These are phyloP conservation scores for Microthlaspi erraticum DNA, from an alignment of 345 rosid genomes.

Conservation along the genomic window DNA sequence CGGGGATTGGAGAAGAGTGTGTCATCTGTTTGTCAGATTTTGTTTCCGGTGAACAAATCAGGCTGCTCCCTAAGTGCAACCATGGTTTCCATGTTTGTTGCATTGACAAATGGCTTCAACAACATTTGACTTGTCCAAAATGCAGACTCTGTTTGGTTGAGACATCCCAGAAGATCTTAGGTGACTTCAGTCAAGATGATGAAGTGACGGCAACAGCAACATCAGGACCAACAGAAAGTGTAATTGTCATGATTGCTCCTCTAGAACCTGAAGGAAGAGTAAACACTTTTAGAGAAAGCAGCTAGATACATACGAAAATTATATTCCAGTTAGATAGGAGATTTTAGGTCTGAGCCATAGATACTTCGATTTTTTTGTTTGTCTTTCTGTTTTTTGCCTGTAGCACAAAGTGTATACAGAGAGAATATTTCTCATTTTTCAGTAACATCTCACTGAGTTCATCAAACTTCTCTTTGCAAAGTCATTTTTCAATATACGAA, in stretches of 20 bases:
- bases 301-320: conserved; percentile 4
- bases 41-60: conserved; percentile 48
- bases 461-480: conserved; percentile 29
- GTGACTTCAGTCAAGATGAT: conserved; percentile 23
- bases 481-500: background rate
- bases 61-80: conserved; percentile 68
- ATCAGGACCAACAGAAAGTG: conserved; percentile 26
- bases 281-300: conserved; percentile 37
- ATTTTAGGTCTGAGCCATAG: conserved; percentile 24
- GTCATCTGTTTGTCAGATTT: conserved; percentile 62
- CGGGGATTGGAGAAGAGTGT: conserved; percentile 59
- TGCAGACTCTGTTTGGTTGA: conserved; percentile 58
- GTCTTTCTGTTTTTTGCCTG: conserved; percentile 22
- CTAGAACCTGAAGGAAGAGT: conserved; percentile 48
- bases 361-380: conserved; percentile 9
- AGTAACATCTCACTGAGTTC: conserved; percentile 23
- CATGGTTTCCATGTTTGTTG: conserved; percentile 73
- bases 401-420: conserved; percentile 37
- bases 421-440: conserved; percentile 11
- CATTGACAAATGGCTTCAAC: conserved; percentile 69
- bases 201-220: background rate
- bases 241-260: conserved; percentile 40
- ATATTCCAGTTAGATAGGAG: conserved; percentile 13
- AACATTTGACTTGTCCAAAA: conserved; percentile 68
- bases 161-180: conserved; percentile 44